Conservation (phyloP, 345 rosid species). For the Camelina sativa region DNA sequence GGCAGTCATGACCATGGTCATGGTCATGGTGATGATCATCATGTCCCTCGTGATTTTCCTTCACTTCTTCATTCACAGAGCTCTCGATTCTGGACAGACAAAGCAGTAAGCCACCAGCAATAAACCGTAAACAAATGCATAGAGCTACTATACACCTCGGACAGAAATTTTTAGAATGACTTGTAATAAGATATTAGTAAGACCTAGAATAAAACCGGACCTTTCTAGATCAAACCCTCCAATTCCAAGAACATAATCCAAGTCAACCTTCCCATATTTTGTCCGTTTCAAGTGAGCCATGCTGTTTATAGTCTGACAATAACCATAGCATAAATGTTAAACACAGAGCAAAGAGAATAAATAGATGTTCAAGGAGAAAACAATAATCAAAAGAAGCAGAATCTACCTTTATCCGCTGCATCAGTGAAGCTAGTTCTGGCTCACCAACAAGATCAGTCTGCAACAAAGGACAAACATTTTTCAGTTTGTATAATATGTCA, state of each 20-base stretch:
- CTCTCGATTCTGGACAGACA: slow-evolving; percentile 67
- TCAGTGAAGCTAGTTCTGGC: slow-evolving; percentile 61
- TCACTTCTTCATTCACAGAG: slow-evolving; percentile 61
- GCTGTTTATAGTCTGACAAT: slow-evolving; percentile 66
- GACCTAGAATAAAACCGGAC: no score
- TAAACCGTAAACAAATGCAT: slow-evolving; percentile 2
- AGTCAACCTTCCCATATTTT: slow-evolving; percentile 87
- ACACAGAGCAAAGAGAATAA: neutral
- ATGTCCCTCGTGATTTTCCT: slow-evolving; percentile 58
- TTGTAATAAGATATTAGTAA: slow-evolving; percentile 17
- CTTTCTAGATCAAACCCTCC: slow-evolving; percentile 98
- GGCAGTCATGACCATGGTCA: slow-evolving; percentile 55
- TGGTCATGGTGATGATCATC: slow-evolving; percentile 38
- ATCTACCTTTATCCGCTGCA: slow-evolving; percentile 74
- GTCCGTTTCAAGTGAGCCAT: slow-evolving; percentile 83
- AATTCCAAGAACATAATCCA: slow-evolving; percentile 96
- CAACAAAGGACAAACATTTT: slow-evolving; percentile 17
- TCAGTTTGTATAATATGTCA: slow-evolving; percentile 5
- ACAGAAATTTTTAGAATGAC: slow-evolving; percentile 1
- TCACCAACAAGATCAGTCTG: slow-evolving; percentile 91
- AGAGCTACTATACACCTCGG: slow-evolving; percentile 21
- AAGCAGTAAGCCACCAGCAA: slow-evolving; percentile 20
- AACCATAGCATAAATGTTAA: slow-evolving; percentile 14
- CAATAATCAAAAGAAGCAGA: neutral
- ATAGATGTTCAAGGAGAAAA: slow-evolving; percentile 10